A percentile compares a stretch with the other conserved stretches of the same genome.
These are phyloP conservation scores for Lachancea kluyveri DNA, from an alignment of 805 yeast genomes.

Conservation along the genomic window DNA sequence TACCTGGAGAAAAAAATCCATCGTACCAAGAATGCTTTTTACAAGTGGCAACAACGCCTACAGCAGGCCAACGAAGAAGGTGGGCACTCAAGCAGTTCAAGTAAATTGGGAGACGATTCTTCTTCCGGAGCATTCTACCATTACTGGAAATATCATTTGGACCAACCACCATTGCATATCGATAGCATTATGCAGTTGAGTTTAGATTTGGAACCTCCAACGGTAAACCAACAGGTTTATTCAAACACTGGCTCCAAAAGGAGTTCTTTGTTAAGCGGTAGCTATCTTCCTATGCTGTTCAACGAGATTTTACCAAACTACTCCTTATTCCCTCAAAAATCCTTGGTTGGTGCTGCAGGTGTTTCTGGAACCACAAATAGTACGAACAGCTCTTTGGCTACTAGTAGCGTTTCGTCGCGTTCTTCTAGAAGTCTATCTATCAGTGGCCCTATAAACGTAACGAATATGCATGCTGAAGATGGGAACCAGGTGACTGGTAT, in stretches of 20 bases:
- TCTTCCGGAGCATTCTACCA: conserved; percentile 27
- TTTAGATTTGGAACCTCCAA: conserved; percentile 55
- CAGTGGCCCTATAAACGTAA: conserved; percentile 1
- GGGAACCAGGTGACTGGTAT: conserved; percentile 38
- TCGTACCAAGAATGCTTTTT: conserved; percentile 64
- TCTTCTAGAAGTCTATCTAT: background rate
- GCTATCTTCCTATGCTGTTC: conserved; percentile 59
- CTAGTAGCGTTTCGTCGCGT: background rate
- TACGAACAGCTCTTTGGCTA: background rate
- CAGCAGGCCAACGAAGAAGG: too few species aligned
- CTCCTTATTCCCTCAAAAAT: conserved; percentile 47
- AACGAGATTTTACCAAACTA: conserved; percentile 51
- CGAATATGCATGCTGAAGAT: conserved; percentile 11
- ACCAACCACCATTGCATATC: conserved; percentile 38
- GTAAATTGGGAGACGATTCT: conserved; percentile 21
- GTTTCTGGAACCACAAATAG: conserved; percentile 12
- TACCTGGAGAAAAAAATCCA: conserved; percentile 62
- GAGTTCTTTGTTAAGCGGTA: conserved; percentile 55
- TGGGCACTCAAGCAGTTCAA: too few species aligned
- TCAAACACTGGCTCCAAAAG: conserved; percentile 40
- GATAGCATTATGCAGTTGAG: conserved; percentile 60
- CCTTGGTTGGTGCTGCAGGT: conserved; percentile 51
- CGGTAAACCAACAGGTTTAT: conserved; percentile 19
- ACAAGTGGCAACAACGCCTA: conserved; percentile 76
- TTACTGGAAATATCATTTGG: conserved; percentile 25